Evolutionary conservation across 2,329 filamentous ascomycete species (phyloP), one percentile per base, ranked within the genome.

Genomic region (Ophiostoma populinum): DNA sequence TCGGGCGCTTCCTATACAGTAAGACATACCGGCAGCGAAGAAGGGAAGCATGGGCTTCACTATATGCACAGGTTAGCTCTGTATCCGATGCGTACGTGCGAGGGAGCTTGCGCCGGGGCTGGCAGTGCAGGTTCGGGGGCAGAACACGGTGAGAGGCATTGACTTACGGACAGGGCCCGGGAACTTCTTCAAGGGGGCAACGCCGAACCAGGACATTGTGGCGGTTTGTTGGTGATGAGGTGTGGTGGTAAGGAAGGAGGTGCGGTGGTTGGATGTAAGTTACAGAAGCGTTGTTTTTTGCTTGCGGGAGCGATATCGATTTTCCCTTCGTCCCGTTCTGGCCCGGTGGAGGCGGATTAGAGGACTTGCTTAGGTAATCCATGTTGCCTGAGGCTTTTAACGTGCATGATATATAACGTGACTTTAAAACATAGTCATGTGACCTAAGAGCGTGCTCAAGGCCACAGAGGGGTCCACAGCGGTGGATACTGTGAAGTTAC

Each of bases 21-120:
- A 21, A 16, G 19, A 38, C 80, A 55, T 90, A 93, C 87, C 85
- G 57, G 87, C 87, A 60, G 70, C 68, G 69, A 86, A 90, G 74
- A 95, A 95, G 49, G 87, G 87, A 58, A 73, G 75, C 76, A 92
- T 76, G 51, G 87, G 85, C 69, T 73, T 72, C 65, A 82, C 87
- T 95, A 57, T 53, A 7, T 11, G 17, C 2, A 15, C 15, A 5
- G 3, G 35, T 39, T 33, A 43, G 35, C 30, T 31, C 12, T 7
- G 3, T 28, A 21, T 12, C 12, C 5, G 13, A 34, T 20, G n/a
- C 13, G 21, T 20, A n/a, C n/a, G n/a, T n/a, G n/a, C n/a, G n/a
- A n/a, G 6, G 13, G 8, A 10, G 7, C 16, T 12, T 32, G 17
- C 5, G 12, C n/a, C 8, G 16, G 15, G n/a, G 19, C 3, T 9